Base-by-base conservation (phyloP, 176 grass and related monocot species). In the Rhipidocladum racemiflorum region DNA sequence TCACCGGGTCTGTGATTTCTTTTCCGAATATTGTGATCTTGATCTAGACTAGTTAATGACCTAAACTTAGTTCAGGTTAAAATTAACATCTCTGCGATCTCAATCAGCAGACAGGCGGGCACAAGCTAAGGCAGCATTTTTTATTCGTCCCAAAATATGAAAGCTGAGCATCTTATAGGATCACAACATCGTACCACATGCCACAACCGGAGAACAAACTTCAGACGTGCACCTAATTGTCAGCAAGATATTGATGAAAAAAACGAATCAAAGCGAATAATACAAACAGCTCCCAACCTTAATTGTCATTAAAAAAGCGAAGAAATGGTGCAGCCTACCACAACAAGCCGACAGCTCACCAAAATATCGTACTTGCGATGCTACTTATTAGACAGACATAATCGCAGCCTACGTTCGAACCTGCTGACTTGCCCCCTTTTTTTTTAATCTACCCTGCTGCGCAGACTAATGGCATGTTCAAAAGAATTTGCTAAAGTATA, bases 401-500 rank as follows among this genome's bases (percentile, higher is more conserved):
- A 77, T 51, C 65, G 82, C 48, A 61, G n/a, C 28, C 74, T 53
- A 60, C 6, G 54, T 21, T 70, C 64, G 49, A 8, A 65, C 44
- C 20, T 53, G 73, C 48, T 44, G 27, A 4, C 18, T 36, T 42
- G 56, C 9, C n/a, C n/a, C n/a, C 32, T 5, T 25, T 39, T 16
- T 30, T 36, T 32, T 38, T 57, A 85, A 49, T 68, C 48, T 67
- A 65, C 10, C 72, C 30, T 63, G 20, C 64, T 40, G 72, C 40
- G 74, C 17, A 72, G 77, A 82, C 46, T 65, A 86, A 77, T 82
- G 65, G 13, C 78, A 85, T 86, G 78, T 65, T 60, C 65, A 85
- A 28, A 63, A 79, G 35, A 55, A 45, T 25, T 29, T 35, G 59
- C 60, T 74, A 12, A 67, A 1, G 7, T 35, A 23, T 35, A 76